These are phyloP conservation scores for Trametes versicolor DNA, from an alignment of 1,284 basidiomycete genomes.

Conservation along the genomic window DNA sequence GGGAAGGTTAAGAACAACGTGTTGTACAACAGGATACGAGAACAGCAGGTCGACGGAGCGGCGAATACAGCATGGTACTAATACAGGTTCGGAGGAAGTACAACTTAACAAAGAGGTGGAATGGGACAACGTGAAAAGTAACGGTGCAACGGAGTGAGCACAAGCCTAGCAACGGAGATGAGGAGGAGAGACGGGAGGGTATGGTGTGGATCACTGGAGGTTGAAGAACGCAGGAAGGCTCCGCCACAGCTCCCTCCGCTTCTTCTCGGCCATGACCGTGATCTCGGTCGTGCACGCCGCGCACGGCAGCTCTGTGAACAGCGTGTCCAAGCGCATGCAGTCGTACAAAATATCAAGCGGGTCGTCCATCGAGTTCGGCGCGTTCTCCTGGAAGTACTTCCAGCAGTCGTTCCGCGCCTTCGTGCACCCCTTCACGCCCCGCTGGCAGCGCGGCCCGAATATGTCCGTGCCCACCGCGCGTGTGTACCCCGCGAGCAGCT, in stretches of 20 bases:
- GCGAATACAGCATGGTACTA: conserved; percentile 5
- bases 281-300: conserved; percentile 42
- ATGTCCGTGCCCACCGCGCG: conserved; percentile 44
- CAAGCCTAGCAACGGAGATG: background rate
- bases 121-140: background rate
- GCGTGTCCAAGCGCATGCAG: conserved; percentile 43
- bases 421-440: conserved; percentile 41
- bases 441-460: conserved; percentile 43
- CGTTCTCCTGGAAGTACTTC: conserved; percentile 48
- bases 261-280: conserved; percentile 42
- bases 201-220: conserved; percentile 33
- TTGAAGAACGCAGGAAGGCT: conserved; percentile 45
- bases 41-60: background rate
- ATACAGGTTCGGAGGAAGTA: background rate
- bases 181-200: background rate
- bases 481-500: conserved; percentile 44
- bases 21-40: background rate
- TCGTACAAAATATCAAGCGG: conserved; percentile 46
- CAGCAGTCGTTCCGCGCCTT: conserved; percentile 44
- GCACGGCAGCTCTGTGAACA: conserved; percentile 44
- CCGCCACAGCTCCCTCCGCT: conserved; percentile 45
- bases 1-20: too few species aligned
- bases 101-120: background rate
- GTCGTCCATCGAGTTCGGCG: conserved; percentile 47
- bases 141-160: background rate